These are phyloP conservation scores for Phaffia australis DNA, from an alignment of 768 basidiomycete genomes.

Conservation along the genomic window DNA sequence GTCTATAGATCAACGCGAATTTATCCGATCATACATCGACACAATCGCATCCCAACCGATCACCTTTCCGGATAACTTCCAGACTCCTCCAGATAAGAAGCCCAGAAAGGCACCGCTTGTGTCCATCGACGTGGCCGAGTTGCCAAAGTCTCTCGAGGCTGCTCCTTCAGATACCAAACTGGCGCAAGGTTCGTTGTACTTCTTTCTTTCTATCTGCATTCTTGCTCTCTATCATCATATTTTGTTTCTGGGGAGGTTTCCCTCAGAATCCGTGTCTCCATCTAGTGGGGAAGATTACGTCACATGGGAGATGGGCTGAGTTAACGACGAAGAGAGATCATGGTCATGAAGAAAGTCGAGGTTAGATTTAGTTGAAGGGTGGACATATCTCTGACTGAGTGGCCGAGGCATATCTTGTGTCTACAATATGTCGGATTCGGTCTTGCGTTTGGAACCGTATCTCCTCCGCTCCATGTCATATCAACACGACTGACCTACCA, in stretches of 20 bases:
- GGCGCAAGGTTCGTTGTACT: background rate
- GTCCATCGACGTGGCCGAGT: conserved; percentile 38
- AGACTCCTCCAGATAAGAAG: conserved; percentile 55
- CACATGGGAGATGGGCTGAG: no score
- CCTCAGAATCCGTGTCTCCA: background rate
- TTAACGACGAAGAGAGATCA: background rate
- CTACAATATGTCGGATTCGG: background rate
- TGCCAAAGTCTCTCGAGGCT: conserved; percentile 32
- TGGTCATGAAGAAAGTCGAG: background rate
- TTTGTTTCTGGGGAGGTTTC: background rate
- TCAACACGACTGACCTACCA: background rate
- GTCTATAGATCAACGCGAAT: conserved; percentile 44
- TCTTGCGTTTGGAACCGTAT: no score
- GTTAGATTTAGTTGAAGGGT: background rate
- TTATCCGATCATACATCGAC: conserved; percentile 56
- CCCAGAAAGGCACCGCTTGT: conserved; percentile 61
- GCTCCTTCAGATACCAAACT: background rate
- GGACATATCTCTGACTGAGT: background rate
- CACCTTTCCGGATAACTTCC: conserved; percentile 61
- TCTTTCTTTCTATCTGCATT: background rate
- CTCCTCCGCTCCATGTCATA: background rate
- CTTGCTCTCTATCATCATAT: background rate
- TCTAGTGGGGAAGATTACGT: no score
- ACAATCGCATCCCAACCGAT: conserved; percentile 58
- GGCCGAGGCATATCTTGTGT: background rate